Conservation (phyloP, 345 rosid genomes). For the Iberis pinnata region DNA sequence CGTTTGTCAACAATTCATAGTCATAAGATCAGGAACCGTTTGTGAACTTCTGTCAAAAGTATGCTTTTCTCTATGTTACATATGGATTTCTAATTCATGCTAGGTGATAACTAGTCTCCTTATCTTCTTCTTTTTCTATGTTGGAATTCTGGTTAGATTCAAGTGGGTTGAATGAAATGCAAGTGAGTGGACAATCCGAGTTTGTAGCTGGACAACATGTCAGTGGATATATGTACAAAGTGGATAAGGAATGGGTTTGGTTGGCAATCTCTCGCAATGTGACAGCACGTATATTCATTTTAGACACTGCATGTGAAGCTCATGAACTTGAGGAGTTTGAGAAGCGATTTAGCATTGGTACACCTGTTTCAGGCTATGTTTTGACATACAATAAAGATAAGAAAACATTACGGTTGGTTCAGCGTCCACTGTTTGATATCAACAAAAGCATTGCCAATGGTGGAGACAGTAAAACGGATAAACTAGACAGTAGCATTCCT, state of each 20-base stretch:
- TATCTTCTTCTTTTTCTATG: neutral
- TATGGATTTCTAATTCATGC: neutral
- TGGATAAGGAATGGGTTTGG: slow-evolving; percentile 84
- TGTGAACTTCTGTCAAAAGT: slow-evolving; percentile 8
- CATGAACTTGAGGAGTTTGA: slow-evolving; percentile 65
- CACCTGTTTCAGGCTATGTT: slow-evolving; percentile 58
- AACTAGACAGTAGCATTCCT: slow-evolving; percentile 24
- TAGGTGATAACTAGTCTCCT: slow-evolving; percentile 9
- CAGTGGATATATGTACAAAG: slow-evolving; percentile 77
- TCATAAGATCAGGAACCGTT: too few species aligned
- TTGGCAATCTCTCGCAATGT: slow-evolving; percentile 61
- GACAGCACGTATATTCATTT: slow-evolving; percentile 64
- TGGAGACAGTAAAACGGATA: slow-evolving; percentile 24
- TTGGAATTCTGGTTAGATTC: slow-evolving; percentile 37
- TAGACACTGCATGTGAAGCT: slow-evolving; percentile 70
- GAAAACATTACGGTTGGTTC: slow-evolving; percentile 58
- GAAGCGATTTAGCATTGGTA: slow-evolving; percentile 54
- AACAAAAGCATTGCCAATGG: slow-evolving; percentile 22
- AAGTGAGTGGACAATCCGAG: slow-evolving; percentile 35
- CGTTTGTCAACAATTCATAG: too few species aligned
- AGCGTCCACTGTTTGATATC: slow-evolving; percentile 36
- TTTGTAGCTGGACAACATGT: slow-evolving; percentile 52
- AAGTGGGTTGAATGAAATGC: slow-evolving; percentile 28
- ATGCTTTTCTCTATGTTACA: slow-evolving; percentile 6
- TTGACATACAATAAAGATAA: slow-evolving; percentile 56